These are phyloP conservation scores for Pseudogymnoascus sp. DNA, from an alignment of 2,329 filamentous ascomycete species.

Conservation along the genomic window DNA sequence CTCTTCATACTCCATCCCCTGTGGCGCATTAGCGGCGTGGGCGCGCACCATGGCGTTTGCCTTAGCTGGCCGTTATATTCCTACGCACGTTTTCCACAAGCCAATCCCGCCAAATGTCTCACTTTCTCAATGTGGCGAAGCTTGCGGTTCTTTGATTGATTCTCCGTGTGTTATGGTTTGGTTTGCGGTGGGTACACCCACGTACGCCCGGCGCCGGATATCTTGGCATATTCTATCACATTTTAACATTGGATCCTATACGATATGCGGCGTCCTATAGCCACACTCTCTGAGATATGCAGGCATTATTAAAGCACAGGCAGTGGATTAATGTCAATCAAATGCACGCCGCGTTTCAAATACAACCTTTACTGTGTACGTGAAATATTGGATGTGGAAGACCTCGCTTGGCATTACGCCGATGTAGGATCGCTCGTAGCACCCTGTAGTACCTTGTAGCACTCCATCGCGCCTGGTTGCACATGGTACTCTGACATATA, in stretches of 20 bases:
- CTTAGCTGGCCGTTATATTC: neutral
- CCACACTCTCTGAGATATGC: neutral
- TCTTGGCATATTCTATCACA: neutral
- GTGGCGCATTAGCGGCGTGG: neutral
- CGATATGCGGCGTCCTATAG: neutral
- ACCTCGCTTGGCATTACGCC: neutral
- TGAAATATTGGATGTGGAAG: neutral
- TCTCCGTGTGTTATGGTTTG: neutral
- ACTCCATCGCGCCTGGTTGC: neutral
- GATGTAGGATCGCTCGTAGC: neutral
- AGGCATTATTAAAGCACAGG: neutral
- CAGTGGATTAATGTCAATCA: neutral
- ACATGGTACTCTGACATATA: neutral
- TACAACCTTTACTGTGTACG: neutral
- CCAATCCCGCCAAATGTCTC: neutral
- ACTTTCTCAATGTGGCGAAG: neutral
- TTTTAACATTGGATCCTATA: neutral
- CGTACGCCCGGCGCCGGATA: neutral
- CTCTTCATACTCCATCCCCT: neutral
- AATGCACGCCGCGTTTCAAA: neutral
- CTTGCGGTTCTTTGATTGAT: constrained; percentile 6
- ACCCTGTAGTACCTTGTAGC: neutral
- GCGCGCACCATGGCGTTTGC: neutral
- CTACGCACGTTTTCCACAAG: neutral
- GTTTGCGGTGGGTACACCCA: neutral